A percentile compares a stretch with the other conserved stretches of the same genome.
phyloP scores from a whole-genome alignment of 2,329 filamentous ascomycete species.

The Penicillium sumatraense region DNA sequence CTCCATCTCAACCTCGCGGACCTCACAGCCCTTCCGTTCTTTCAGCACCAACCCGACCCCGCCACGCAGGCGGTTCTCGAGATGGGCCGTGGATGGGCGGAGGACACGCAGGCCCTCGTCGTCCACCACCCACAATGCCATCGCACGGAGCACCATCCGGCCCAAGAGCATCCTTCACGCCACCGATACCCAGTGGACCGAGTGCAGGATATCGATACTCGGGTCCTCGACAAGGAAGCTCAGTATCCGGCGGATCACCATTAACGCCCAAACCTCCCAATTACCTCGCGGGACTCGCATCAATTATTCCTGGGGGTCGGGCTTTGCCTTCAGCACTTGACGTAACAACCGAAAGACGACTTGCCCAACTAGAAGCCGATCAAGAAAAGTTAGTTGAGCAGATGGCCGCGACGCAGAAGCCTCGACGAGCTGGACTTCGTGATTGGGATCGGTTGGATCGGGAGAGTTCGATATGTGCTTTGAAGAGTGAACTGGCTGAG shows the following conservation, averaged over 20 bases:
- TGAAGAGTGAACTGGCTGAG: constrained; percentile 55
- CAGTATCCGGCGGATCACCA: constrained; percentile 40
- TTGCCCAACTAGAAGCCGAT: constrained; percentile 50
- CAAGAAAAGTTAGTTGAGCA: constrained; percentile 50
- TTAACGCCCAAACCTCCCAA: constrained; percentile 46
- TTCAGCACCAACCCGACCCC: constrained; percentile 53
- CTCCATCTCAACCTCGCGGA: constrained; percentile 43
- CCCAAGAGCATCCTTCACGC: constrained; percentile 38
- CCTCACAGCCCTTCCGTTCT: constrained; percentile 44
- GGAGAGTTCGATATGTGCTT: constrained; percentile 51
- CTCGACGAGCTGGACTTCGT: constrained; percentile 46
- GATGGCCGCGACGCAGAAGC: constrained; percentile 48
- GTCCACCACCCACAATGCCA: constrained; percentile 33
- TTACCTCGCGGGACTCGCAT: constrained; percentile 43
- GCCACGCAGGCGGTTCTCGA: constrained; percentile 43
- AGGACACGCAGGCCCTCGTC: constrained; percentile 33
- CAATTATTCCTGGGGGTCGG: constrained; percentile 50
- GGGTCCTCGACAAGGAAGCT: constrained; percentile 42
- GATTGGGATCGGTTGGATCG: constrained; percentile 55
- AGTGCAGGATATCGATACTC: constrained; percentile 40
- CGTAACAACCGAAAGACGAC: constrained; percentile 46
- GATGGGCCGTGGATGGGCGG: constrained; percentile 39
- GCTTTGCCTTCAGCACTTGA: constrained; percentile 44
- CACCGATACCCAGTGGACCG: constrained; percentile 32
- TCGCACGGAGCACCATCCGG: constrained; percentile 42